Evolutionary conservation across 345 rosid species (phyloP), one percentile per base, ranked within the genome.

Genomic region (Ailanthus altissimus): DNA sequence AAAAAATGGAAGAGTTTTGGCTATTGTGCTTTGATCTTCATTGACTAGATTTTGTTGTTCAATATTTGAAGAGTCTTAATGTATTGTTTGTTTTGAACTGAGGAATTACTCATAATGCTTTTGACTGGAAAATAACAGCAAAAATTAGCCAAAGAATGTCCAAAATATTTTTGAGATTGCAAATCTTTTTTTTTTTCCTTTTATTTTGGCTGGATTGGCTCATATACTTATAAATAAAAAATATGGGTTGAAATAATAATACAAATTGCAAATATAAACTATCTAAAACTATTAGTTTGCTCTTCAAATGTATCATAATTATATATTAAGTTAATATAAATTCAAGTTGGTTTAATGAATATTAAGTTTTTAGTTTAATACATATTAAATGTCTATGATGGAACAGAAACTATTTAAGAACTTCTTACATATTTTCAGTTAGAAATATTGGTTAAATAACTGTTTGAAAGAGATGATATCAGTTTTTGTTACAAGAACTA

Each of bases 401-500:
- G 25, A 13, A 47, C n/a, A n/a, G 54, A 23, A 5, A 1, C 5
- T 32, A 70, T 70, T 10, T 51, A 8, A 51, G 43, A 50, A 32
- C 21, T 18, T 51, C 8, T 50, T 28, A 26, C 21, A 49, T 6
- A 3, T n/a, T 49, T 6, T 16, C 23, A n/a, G 50, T 16, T 49
- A 43, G 0, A 68, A 14, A 68, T 16, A 68, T 68, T 46, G 1
- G 11, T 51, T 32, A 70, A 51, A 51, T 70, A 51, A 70, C n/a
- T 20, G 11, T 32, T 8, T 6, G 8, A 13, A 14, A 16, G 12
- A 65, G 51, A 56, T 62, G 50, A 74, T 45, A 58, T 53, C 25
- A 16, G 70, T 73, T 80, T 80, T 32, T 7, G 66, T 28, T 56
- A 14, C 67, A n/a, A 10, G 46, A 67, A 54, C 47, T 10, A 40